Conservation (phyloP, 306 rosid genomes). For the Malus sylvestris region DNA sequence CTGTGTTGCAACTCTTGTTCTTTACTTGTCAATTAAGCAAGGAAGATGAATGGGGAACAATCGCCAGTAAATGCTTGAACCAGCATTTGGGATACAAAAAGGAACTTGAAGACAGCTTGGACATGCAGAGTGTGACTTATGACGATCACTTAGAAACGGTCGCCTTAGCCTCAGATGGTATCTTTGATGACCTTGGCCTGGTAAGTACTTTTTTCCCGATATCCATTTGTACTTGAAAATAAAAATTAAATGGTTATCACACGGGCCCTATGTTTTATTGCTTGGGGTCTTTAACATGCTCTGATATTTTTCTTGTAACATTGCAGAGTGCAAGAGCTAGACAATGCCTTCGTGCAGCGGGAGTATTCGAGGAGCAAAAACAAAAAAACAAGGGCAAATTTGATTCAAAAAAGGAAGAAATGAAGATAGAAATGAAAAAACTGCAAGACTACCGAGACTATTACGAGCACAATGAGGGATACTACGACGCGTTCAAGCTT, state of each 20-base stretch:
- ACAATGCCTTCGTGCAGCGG: constrained; percentile 61
- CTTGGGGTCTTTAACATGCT: background rate
- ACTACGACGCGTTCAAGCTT: constrained; percentile 63
- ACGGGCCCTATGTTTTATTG: background rate
- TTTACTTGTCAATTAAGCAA: constrained; percentile 38
- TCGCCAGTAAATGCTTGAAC: constrained; percentile 31
- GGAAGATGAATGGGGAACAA: constrained; percentile 7
- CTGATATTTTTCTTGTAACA: background rate
- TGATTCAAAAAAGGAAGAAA: constrained; percentile 5
- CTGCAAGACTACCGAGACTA: constrained; percentile 35
- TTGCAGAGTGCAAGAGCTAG: constrained; percentile 61
- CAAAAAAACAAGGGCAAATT: constrained; percentile 3
- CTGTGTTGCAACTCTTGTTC: constrained; percentile 60
- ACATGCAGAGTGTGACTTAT: constrained; percentile 25
- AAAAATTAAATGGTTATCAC: background rate
- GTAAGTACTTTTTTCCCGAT: constrained; percentile 18
- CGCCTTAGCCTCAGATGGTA: constrained; percentile 28
- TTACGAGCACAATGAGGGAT: constrained; percentile 19
- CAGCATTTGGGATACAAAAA: constrained; percentile 33
- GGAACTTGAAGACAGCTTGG: constrained; percentile 8
- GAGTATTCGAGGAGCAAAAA: constrained; percentile 38
- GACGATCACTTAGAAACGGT: constrained; percentile 29
- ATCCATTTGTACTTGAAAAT: background rate
- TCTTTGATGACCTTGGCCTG: constrained; percentile 62
- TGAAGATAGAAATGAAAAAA: background rate